phyloP scores from a whole-genome alignment of 257 asterid species.

The Gardenia jasminoides region DNA sequence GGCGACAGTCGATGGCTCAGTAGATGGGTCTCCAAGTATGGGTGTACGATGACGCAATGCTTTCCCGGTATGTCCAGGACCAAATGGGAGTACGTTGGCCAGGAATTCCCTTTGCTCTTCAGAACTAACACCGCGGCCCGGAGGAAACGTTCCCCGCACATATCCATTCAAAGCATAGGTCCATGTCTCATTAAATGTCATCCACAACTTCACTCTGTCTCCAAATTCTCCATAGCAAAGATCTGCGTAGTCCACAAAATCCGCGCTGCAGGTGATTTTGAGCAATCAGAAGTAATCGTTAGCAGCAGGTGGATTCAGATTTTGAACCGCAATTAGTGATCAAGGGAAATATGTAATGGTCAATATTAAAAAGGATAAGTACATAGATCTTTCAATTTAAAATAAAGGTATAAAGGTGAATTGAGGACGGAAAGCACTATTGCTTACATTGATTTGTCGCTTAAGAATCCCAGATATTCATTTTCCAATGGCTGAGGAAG shows the following conservation, averaged over 20 bases:
- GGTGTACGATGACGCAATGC: neutral
- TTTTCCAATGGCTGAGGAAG: conserved; percentile 7
- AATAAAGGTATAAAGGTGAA: neutral
- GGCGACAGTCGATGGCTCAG: neutral
- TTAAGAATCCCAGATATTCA: conserved; percentile 13
- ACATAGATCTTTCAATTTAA: no score
- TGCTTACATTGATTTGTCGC: neutral
- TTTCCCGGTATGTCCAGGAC: neutral
- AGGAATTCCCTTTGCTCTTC: neutral
- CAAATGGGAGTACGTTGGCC: neutral
- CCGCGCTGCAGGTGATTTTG: no score
- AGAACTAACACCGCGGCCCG: neutral
- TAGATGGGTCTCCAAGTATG: neutral
- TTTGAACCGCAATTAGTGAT: no score
- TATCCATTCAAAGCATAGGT: neutral
- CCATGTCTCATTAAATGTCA: conserved; percentile 2
- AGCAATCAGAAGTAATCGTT: no score
- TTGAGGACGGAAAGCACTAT: no score
- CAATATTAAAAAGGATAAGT: no score
- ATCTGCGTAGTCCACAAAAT: conserved; percentile 2
- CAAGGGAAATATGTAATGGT: no score
- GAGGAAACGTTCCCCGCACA: neutral
- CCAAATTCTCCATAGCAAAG: neutral
- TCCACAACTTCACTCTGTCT: neutral
- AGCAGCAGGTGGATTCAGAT: no score